Conservation (phyloP, 495 filamentous ascomycete species). For the Cudoniella acicularis region DNA sequence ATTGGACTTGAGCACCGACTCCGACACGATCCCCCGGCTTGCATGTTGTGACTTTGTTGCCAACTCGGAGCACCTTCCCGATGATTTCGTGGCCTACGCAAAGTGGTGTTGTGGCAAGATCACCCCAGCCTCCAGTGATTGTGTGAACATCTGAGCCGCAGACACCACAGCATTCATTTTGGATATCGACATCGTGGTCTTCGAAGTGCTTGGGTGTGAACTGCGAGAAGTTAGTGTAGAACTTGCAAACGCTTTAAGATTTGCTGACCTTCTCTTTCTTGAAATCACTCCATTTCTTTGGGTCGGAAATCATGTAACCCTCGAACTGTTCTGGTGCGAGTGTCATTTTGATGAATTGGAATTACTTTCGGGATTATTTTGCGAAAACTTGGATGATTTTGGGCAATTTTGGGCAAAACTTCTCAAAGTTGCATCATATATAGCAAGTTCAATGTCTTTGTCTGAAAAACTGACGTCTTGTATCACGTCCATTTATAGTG, state of each 20-base stretch:
- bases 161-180: conserved; percentile 71
- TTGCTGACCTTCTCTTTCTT: conserved; percentile 57
- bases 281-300: conserved; percentile 58
- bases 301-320: conserved; percentile 66
- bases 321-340: conserved; percentile 63
- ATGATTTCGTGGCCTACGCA: conserved; percentile 77
- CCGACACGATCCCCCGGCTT: conserved; percentile 77
- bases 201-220: conserved; percentile 77
- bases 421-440: no score
- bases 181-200: conserved; percentile 69
- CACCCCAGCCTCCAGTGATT: conserved; percentile 73
- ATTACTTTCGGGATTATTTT: conserved; percentile 1
- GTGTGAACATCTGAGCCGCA: conserved; percentile 72
- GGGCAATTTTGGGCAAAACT: no score
- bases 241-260: background rate
- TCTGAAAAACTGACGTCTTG: background rate
- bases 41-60: conserved; percentile 58
- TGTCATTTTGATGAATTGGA: conserved; percentile 12
- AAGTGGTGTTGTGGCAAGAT: conserved; percentile 57
- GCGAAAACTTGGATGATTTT: conserved; percentile 35
- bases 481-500: background rate
- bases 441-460: no score
- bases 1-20: conserved; percentile 72
- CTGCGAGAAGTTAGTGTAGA: conserved; percentile 32
- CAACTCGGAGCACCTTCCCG: conserved; percentile 68